Base-by-base conservation (phyloP, 768 basidiomycete species). In the Lepiota venenata region DNA sequence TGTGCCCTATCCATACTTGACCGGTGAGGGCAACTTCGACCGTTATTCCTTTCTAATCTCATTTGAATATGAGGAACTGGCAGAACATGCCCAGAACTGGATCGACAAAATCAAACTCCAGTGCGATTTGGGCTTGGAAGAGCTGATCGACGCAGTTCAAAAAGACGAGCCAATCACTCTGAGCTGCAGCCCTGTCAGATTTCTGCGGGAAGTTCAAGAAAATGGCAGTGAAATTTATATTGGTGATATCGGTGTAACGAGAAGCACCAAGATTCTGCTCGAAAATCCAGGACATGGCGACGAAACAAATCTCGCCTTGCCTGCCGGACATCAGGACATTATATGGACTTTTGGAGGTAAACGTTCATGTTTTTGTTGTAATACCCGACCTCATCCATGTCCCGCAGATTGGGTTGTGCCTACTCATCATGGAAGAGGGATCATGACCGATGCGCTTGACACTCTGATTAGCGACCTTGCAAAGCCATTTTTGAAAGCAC, bases 391-490 rank as follows among this genome's bases (percentile, higher is more conserved):
- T 22, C 22, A 55, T 18, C n/a, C 27, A 39, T 40, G 15, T 44
- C 39, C 11, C n/a, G 60, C 32, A 87, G 87, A 86, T 62, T 87
- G 77, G 57, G 66, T 89, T 39, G 77, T 74, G 4, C 73, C 81
- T 14, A 78, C 76, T 32, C 79, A 86, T 61, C 87, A 88, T 54
- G 75, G 85, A 27, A 74, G 70, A 59, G 87, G 88, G 0, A 88
- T 91, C 57, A 90, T 90, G 89, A 78, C 79, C 18, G 81, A 79
- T 15, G 85, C 78, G 0, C 61, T 91, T 29, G 67, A 66, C 8
- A 77, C 76, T 4, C 47, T 91, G 27, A 49, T 90, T 40, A 62
- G 75, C 15, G 62, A 74, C 10, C 88, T 88, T 87, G 80, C 71
- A 16, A 71, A 87, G 37, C 85, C 85, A 1, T 69, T 83, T 45